phyloP scores from a whole-genome alignment of 805 yeast species.

The Candida adriatica region DNA sequence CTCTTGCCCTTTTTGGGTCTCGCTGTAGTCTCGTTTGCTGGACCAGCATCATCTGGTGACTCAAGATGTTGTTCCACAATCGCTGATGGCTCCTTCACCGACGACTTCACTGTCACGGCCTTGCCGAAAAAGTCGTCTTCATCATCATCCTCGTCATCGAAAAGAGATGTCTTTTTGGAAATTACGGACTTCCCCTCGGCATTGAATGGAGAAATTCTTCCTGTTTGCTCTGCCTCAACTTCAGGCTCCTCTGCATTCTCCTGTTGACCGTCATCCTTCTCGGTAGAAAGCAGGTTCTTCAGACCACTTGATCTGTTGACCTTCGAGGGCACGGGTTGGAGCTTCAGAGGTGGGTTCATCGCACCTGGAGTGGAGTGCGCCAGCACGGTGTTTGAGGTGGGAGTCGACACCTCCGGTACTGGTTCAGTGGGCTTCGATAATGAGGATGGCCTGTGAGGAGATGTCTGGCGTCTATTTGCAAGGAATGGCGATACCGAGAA shows the following conservation, averaged over 20 bases:
- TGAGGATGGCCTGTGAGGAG: constrained; percentile 5
- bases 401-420: constrained; percentile 9
- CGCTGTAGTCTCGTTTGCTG: not conserved
- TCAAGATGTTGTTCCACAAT: not conserved
- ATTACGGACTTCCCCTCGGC: constrained; percentile 2
- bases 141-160: constrained; percentile 23
- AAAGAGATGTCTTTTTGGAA: constrained; percentile 14
- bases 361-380: constrained; percentile 24
- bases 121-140: constrained; percentile 23
- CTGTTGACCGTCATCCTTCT: constrained; percentile 4
- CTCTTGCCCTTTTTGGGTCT: constrained; percentile 16
- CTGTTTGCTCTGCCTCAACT: too few species aligned
- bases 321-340: constrained; percentile 6
- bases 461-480: constrained; percentile 8
- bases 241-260: too few species aligned
- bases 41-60: too few species aligned
- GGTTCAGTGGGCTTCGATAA: not conserved
- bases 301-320: constrained; percentile 17
- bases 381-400: constrained; percentile 12
- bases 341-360: constrained; percentile 20
- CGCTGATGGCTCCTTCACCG: not conserved
- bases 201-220: too few species aligned
- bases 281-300: constrained; percentile 20
- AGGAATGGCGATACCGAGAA: constrained; percentile 21
- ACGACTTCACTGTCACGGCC: constrained; percentile 13